Evolutionary conservation across 257 asterid species (phyloP), one percentile per base, ranked within the genome.

Genomic region (Coffea eugenioides): DNA sequence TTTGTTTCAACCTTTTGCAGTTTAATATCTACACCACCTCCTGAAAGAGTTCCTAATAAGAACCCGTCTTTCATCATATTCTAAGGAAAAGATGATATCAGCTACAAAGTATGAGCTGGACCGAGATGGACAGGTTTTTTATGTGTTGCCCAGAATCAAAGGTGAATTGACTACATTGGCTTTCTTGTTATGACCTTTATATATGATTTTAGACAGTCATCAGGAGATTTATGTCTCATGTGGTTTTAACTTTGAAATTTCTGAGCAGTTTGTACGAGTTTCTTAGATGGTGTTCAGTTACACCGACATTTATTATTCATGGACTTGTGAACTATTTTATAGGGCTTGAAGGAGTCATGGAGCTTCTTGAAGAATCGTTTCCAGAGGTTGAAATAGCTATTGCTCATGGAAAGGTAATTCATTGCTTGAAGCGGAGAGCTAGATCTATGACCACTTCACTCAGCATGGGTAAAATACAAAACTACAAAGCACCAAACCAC

Each of bases 31-130:
- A 92, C 98, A 43, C 99, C 98, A 49, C 99, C 99, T 77, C 99
- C 99, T 18, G 99, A 95, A 88, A 92, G 99, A 89, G 98, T 95
- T 77, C 99, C 99, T n/a, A 14, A 95, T 95, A 85, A 91, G 83
- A 85, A 92, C 98, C 57, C 96, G 91, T 89, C 99, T 95, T 87
- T 89, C 91, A 48, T 94, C 97, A 81, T 95, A 82, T 88, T 78
- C 90, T 20, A 84, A 89, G 86, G 93, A 89, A 81, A 92, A 88
- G 83, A 97, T 91, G 75, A 71, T 90, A 80, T 87, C 97, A 74
- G 99, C 99, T 74, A 91, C 93, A 82, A 88, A 85, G 87, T 87
- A 85, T 84, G 99, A 95, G 91, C 85, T 95, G 90, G 92, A 90
- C 85, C 98, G 97, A 69, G 94, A 89, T 74, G 99, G 99, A 84